Evolutionary conservation across 768 basidiomycete genomes (phyloP), one percentile per base, ranked within the genome.

Genomic region (Galerina marginata): DNA sequence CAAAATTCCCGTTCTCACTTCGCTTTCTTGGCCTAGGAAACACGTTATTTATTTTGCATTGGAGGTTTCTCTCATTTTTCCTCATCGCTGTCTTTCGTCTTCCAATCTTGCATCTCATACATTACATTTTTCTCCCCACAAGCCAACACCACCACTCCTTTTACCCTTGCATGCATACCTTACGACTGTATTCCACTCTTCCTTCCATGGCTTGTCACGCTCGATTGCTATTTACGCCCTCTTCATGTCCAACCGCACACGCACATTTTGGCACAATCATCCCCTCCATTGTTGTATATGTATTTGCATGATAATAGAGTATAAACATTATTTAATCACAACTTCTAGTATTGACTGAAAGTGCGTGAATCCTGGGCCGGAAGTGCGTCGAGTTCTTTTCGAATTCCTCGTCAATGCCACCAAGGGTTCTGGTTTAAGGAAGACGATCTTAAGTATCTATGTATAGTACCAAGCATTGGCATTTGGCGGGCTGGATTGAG

Each of bases 251-350:
- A 16, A 51, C 11, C 49, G 36, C 36, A 51, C 39, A 53, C 39
- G 39, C 23, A 15, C 39, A 26, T 20, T n/a, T 53, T 40, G 12
- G 23, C n/a, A 10, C 20, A 25, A 53, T 38, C 25, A 53, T 53
- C 39, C 51, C 51, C 39, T 12, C 16, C 10, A 23, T 39, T 53
- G 36, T 26, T 53, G 51, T 52, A 52, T 23, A 25, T 42, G 33
- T 49, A 49, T 53, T 52, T 42, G 51, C 38, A 46, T 23, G 43
- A n/a, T 47, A 56, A 45, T 45, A 56, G 54, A 56, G 29, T 33
- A 33, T 33, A 7, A 33, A 33, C 7, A 33, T 4, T 33, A 33
- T 33, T 33, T 3, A 33, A 33, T 33, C 29, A 33, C 29, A 33
- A 33, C 29, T 7, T 20, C 20, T 20, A 20, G 20, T 20, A 20